phyloP scores from a whole-genome alignment of 768 basidiomycete species.

The Mycena indigotica region DNA sequence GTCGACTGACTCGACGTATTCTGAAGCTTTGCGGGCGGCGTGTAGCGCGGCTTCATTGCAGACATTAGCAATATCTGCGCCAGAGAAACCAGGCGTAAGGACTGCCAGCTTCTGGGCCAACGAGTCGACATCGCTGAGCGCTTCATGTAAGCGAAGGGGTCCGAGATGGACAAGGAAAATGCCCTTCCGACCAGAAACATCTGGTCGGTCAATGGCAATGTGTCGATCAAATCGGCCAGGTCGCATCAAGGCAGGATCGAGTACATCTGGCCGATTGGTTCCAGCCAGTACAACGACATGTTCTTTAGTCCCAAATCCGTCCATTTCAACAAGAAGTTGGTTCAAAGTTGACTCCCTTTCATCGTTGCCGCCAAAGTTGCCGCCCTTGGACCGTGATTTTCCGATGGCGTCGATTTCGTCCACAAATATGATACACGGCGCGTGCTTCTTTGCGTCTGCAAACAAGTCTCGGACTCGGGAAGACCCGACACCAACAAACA shows the following conservation, averaged over 20 bases:
- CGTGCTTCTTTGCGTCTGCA: constrained; percentile 95
- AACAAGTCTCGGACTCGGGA: constrained; percentile 97
- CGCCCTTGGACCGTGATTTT: constrained; percentile 84
- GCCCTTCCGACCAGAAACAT: constrained; percentile 89
- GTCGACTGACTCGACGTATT: constrained; percentile 77
- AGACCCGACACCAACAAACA: constrained; percentile 99
- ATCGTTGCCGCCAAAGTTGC: constrained; percentile 82
- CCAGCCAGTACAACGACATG: constrained; percentile 96
- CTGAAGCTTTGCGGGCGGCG: constrained; percentile 83
- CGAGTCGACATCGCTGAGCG: constrained; percentile 49
- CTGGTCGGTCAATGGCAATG: constrained; percentile 92
- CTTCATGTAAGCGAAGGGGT: constrained; percentile 71
- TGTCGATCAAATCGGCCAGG: constrained; percentile 98
- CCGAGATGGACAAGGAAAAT: constrained; percentile 92
- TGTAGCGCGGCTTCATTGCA: constrained; percentile 97
- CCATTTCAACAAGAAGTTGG: constrained; percentile 98
- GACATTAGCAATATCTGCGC: constrained; percentile 98
- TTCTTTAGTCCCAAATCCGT: constrained; percentile 96
- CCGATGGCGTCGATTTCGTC: constrained; percentile 99
- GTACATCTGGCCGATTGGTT: constrained; percentile 95
- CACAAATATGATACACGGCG: constrained; percentile 97
- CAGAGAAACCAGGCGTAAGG: constrained; percentile 96
- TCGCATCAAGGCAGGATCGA: constrained; percentile 93
- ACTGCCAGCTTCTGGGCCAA: constrained; percentile 94
- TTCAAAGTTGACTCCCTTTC: constrained; percentile 98